Evolutionary conservation across 2,329 filamentous ascomycete species (phyloP).

Genomic region (Elsinoe perseae): DNA sequence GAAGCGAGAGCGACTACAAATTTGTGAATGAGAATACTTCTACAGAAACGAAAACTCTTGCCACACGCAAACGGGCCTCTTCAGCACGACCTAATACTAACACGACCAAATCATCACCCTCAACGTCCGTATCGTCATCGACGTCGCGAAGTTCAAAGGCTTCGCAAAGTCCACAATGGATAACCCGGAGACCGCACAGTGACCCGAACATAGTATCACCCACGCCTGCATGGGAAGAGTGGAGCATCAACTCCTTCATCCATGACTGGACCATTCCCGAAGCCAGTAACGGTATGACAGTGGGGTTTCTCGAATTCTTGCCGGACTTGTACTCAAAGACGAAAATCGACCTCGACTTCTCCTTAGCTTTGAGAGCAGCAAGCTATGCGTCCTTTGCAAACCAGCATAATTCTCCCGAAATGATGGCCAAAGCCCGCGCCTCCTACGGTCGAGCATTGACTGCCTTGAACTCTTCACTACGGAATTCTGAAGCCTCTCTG

Average conservation of each 20-base stretch:
- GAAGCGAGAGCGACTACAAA: slow-evolving; percentile 14
- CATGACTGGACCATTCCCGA: slow-evolving; percentile 15
- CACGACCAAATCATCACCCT: not conserved
- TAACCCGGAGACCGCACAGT: slow-evolving; percentile 6
- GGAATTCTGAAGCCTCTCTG: slow-evolving; percentile 3
- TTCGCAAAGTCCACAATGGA: slow-evolving; percentile 2
- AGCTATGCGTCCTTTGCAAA: slow-evolving; percentile 13
- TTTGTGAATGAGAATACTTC: slow-evolving; percentile 14
- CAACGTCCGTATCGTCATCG: not conserved
- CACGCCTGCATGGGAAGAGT: slow-evolving; percentile 15
- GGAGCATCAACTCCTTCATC: slow-evolving; percentile 13
- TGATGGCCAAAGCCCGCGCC: slow-evolving; percentile 14
- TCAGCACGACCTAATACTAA: not conserved
- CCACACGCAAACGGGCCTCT: not conserved
- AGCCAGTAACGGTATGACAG: not conserved
- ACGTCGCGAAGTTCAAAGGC: not conserved
- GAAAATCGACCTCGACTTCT: slow-evolving; percentile 10
- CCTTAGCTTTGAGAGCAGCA: slow-evolving; percentile 8
- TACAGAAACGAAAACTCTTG: slow-evolving; percentile 11
- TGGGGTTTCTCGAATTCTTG: slow-evolving; percentile 14
- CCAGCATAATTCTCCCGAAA: slow-evolving; percentile 14
- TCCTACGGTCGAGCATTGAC: slow-evolving; percentile 10
- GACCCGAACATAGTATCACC: slow-evolving; percentile 4
- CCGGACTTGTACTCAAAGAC: slow-evolving; percentile 4
- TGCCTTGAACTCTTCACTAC: slow-evolving; percentile 8